Percentiles rank a stretch among this genome's conserved stretches.
Evolutionary conservation across 176 grass and related monocot genomes (phyloP).

Genomic region (Tuctoria greenei): DNA sequence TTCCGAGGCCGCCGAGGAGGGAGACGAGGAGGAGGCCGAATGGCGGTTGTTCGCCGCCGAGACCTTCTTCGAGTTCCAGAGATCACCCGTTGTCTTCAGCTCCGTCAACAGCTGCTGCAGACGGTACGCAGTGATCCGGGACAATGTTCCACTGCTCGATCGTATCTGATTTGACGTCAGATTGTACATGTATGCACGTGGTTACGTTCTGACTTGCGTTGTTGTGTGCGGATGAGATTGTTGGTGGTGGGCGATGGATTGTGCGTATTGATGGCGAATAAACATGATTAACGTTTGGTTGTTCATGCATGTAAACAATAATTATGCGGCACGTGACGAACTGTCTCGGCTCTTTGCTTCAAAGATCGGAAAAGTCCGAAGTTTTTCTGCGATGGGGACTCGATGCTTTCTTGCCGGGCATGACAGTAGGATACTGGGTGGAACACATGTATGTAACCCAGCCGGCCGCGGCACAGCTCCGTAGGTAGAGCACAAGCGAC

Average conservation of each 20-base stretch:
- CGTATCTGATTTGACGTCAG: neutral
- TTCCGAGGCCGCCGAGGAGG: constrained; percentile 50
- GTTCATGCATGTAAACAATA: neutral
- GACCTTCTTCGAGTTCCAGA: constrained; percentile 23
- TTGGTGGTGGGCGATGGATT: neutral
- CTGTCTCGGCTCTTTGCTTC: neutral
- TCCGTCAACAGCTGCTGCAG: neutral
- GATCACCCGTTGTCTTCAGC: neutral
- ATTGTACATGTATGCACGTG: neutral
- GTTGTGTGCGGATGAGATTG: neutral
- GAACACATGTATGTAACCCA: neutral
- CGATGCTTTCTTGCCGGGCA: neutral
- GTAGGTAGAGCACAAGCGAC: too few relatives aligned
- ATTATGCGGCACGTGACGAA: neutral
- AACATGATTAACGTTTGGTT: neutral
- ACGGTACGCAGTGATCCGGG: neutral
- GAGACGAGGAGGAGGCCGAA: constrained; percentile 31
- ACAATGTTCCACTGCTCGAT: neutral
- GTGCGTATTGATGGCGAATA: neutral
- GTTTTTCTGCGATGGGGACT: neutral
- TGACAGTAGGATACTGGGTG: neutral
- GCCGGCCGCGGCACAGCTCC: too few relatives aligned
- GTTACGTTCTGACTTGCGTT: neutral
- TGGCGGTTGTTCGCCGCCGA: neutral
- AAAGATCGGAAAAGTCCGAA: neutral